A percentile compares a stretch with the other conserved stretches of the same genome.
phyloP scores from a whole-genome alignment of 768 basidiomycete genomes.

The Amanita rubescens region DNA sequence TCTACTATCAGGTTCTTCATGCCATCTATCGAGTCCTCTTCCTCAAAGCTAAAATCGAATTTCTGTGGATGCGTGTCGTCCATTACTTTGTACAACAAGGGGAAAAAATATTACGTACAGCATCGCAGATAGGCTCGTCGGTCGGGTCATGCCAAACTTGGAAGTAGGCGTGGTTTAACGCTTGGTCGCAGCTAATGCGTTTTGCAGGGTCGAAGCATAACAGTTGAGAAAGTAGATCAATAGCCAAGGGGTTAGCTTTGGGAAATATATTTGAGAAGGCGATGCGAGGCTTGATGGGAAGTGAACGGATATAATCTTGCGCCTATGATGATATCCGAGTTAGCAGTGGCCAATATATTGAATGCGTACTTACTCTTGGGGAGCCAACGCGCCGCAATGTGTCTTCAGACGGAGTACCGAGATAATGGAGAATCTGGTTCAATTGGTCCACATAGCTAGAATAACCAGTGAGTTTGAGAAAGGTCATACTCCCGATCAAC shows the following conservation, averaged over 20 bases:
- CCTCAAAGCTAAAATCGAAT: slow-evolving; percentile 96
- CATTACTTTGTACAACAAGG: background rate
- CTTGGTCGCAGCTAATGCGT: slow-evolving; percentile 94
- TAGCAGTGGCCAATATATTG: background rate
- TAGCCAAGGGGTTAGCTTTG: slow-evolving; percentile 86
- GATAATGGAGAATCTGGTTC: slow-evolving; percentile 95
- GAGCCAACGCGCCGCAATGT: slow-evolving; percentile 94
- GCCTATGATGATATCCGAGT: slow-evolving; percentile 44
- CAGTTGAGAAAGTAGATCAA: slow-evolving; percentile 87
- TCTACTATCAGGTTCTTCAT: slow-evolving; percentile 96
- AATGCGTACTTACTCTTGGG: slow-evolving; percentile 58
- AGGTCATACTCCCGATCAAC: slow-evolving; percentile 20
- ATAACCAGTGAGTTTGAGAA: background rate
- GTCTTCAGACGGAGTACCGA: slow-evolving; percentile 97
- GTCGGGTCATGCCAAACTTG: slow-evolving; percentile 98
- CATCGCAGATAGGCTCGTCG: slow-evolving; percentile 83
- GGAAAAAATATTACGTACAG: slow-evolving; percentile 45
- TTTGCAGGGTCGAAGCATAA: slow-evolving; percentile 95
- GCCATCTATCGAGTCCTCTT: slow-evolving; percentile 93
- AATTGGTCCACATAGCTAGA: slow-evolving; percentile 93
- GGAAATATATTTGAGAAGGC: slow-evolving; percentile 91
- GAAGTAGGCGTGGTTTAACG: slow-evolving; percentile 89
- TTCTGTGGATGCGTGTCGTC: slow-evolving; percentile 36
- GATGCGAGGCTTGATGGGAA: slow-evolving; percentile 94
- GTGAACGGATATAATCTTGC: slow-evolving; percentile 95